These are phyloP conservation scores for Erodium trifolium DNA, from an alignment of 441 rosid species.

Conservation along the genomic window DNA sequence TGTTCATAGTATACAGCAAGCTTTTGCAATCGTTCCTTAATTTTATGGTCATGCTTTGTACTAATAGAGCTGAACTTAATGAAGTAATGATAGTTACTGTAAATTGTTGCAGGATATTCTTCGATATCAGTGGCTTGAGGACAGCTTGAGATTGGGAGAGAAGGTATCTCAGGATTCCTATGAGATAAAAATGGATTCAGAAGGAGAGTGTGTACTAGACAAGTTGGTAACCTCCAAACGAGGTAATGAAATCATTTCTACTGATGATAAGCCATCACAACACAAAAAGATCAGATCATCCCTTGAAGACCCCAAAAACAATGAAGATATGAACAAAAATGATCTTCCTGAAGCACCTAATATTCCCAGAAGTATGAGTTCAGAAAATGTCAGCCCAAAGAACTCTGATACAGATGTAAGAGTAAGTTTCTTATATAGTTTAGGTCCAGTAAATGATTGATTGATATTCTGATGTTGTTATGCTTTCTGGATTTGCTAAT, in stretches of 20 bases:
- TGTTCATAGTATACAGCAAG: no score
- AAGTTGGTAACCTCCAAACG: conserved; percentile 24
- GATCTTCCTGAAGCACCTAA: conserved; percentile 20
- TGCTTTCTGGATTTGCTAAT: conserved; percentile 17
- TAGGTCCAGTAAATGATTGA: neutral
- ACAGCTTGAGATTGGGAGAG: conserved; percentile 56
- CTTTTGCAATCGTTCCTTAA: no score
- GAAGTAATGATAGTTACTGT: conserved; percentile 4
- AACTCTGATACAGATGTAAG: conserved; percentile 42
- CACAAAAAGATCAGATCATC: conserved; percentile 35
- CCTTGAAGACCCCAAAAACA: conserved; percentile 16
- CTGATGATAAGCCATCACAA: conserved; percentile 29
- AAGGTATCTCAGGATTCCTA: conserved; percentile 64
- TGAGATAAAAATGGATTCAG: conserved; percentile 30
- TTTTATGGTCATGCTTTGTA: neutral
- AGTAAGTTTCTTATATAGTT: conserved; percentile 6
- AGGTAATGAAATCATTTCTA: conserved; percentile 20
- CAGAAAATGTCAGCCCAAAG: conserved; percentile 28
- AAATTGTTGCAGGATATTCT: conserved; percentile 45
- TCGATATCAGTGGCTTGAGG: conserved; percentile 76
- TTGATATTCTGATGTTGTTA: no score
- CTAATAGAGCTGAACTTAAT: neutral
- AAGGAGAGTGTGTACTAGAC: conserved; percentile 21
- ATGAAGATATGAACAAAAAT: conserved; percentile 6
- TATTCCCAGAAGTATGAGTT: conserved; percentile 32